phyloP scores from a whole-genome alignment of 2,329 filamentous ascomycete species.

The Trichoderma cornu-damae region DNA sequence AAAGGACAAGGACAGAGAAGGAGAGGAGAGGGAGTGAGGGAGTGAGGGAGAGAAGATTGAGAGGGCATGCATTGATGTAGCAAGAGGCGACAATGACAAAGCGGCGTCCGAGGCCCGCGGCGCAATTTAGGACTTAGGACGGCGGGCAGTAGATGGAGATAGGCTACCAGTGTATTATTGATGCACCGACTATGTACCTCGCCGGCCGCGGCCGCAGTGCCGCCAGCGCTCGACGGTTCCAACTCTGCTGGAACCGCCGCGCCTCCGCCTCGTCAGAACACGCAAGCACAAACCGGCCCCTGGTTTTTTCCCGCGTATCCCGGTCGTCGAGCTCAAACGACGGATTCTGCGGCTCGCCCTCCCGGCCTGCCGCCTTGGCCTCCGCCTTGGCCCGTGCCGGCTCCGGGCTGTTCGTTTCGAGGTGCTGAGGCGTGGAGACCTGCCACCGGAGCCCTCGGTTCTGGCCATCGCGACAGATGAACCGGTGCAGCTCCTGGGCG shows the following conservation, averaged over 20 bases:
- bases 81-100: no score
- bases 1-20: background rate
- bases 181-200: conserved; percentile 28
- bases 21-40: no score
- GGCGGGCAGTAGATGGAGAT: conserved; percentile 10
- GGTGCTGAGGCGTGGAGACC: conserved; percentile 20
- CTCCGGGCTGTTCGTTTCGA: background rate
- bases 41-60: no score
- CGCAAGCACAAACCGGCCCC: conserved; percentile 32
- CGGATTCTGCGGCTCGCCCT: background rate
- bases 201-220: conserved; percentile 13
- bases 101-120: no score
- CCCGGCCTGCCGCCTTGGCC: background rate
- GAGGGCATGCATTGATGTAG: background rate
- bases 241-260: conserved; percentile 38
- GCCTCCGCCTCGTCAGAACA: conserved; percentile 33
- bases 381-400: background rate
- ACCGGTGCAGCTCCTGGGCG: conserved; percentile 31
- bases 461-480: conserved; percentile 40
- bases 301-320: conserved; percentile 22
- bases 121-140: no score
- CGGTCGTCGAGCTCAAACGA: conserved; percentile 6
- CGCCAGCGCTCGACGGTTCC: conserved; percentile 35
- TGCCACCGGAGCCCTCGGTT: conserved; percentile 30
- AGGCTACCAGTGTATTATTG: conserved; percentile 32